These are phyloP conservation scores for Nevesoporus exiguus DNA, from an alignment of 768 basidiomycete species.

Conservation along the genomic window DNA sequence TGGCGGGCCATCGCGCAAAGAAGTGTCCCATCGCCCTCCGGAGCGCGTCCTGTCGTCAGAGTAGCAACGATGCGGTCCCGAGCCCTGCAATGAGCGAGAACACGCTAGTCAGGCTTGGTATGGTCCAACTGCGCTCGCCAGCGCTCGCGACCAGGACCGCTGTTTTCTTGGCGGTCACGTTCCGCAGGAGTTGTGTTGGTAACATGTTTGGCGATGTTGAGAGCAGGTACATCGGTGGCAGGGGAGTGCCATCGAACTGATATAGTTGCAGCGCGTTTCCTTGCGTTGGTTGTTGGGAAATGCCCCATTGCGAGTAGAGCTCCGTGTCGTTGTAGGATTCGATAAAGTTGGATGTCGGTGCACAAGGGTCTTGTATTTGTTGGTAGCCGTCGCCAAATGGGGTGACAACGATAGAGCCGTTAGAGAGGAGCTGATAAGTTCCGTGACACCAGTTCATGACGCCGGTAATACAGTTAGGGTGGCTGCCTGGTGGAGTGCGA, in stretches of 20 bases:
- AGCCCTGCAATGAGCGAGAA: conserved; percentile 16
- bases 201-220: conserved; percentile 83
- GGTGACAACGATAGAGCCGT: conserved; percentile 74
- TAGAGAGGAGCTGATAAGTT: conserved; percentile 56
- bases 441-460: conserved; percentile 92
- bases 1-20: background rate
- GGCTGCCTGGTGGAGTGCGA: conserved; percentile 47
- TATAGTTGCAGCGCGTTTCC: conserved; percentile 76
- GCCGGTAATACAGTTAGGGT: conserved; percentile 87
- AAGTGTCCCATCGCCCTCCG: background rate
- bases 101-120: conserved; percentile 9
- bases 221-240: conserved; percentile 66
- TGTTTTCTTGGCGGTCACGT: conserved; percentile 35
- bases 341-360: conserved; percentile 83
- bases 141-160: conserved; percentile 19
- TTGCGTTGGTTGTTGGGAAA: conserved; percentile 58
- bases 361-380: conserved; percentile 93
- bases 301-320: conserved; percentile 61
- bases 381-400: conserved; percentile 89
- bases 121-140: conserved; percentile 23
- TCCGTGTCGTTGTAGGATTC: conserved; percentile 79
- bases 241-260: conserved; percentile 70
- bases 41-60: conserved; percentile 12
- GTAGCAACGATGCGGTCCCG: conserved; percentile 23
- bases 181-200: conserved; percentile 66